Conservation (phyloP, 2,329 filamentous ascomycete species). For the Talaromyces sp. region DNA sequence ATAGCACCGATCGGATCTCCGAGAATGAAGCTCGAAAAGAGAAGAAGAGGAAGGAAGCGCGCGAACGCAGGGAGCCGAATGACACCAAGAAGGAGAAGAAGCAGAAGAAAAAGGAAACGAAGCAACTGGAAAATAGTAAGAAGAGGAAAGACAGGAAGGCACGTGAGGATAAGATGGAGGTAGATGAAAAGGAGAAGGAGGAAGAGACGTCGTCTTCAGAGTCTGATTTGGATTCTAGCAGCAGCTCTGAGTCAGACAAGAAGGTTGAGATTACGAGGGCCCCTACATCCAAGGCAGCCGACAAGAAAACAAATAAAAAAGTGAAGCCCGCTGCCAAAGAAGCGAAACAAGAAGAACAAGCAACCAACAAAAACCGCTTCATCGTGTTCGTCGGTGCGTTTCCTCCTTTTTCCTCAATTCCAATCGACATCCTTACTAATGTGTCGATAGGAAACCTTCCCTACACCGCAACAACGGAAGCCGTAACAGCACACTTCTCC, state of each 20-base stretch:
- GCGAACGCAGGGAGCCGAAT: conserved; percentile 17
- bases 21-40: conserved; percentile 4
- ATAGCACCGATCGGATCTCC: background rate
- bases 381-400: conserved; percentile 70
- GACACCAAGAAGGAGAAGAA: conserved; percentile 19
- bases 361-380: conserved; percentile 55
- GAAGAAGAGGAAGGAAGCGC: background rate
- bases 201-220: background rate
- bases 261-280: conserved; percentile 2
- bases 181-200: background rate
- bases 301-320: conserved; percentile 26
- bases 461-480: conserved; percentile 68
- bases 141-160: conserved; percentile 2
- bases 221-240: conserved; percentile 13
- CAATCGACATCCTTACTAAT: background rate
- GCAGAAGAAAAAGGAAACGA: conserved; percentile 20
- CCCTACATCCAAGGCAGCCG: conserved; percentile 30
- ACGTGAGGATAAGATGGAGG: conserved; percentile 1
- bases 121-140: conserved; percentile 9
- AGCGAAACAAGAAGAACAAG: conserved; percentile 12
- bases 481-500: conserved; percentile 71
- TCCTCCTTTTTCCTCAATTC: background rate
- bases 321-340: conserved; percentile 19
- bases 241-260: background rate
- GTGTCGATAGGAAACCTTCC: conserved; percentile 70